Evolutionary conservation across 2,329 filamentous ascomycete species (phyloP), one percentile per base, ranked within the genome.

Genomic region (Sarocladium strictum): DNA sequence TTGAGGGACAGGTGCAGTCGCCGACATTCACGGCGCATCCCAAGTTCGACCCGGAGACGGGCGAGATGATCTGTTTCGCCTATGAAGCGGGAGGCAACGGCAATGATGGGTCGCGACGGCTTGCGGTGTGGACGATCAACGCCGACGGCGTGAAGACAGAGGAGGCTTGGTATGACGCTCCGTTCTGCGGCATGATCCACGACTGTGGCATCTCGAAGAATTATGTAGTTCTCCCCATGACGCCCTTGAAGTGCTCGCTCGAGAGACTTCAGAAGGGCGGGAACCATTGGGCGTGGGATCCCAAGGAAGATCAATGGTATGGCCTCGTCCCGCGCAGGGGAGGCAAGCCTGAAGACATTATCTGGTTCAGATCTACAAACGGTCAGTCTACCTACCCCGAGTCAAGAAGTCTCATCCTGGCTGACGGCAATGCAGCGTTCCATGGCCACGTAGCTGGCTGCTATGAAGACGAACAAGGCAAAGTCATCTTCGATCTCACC

Each of bases 221-320:
- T n/a, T 47, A 47, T n/a, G 43, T 47, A 3, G 43, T 47, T n/a
- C 43, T 47, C 3, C 43, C 43, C 23, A 47, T 47, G 43, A 27
- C 43, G n/a, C 40, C 40, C 9, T 15, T 43, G 17, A 43, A 43
- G 40, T 43, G 40, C 23, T 47, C 43, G 43, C 59, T 72, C 7
- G 72, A 73, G 45, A 64, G 74, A 10, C 63, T 79, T 60, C 72
- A 71, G 63, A 64, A 60, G 2, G 76, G 76, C 0, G 75, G 72
- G 1, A 75, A 78, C 58, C 76, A 79, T 62, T 79, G 75, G 63
- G 75, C 75, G 0, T 78, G 76, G 76, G 75, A 78, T 54, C 74
- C 77, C 0, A 66, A 77, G 2, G 77, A 81, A 61, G 77, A 81
- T 59, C 77, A 80, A 61, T 76, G 74, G 65, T 81, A 81, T 58